Conservation (phyloP, 441 rosid genomes). For the Adansonia madagascariensis region DNA sequence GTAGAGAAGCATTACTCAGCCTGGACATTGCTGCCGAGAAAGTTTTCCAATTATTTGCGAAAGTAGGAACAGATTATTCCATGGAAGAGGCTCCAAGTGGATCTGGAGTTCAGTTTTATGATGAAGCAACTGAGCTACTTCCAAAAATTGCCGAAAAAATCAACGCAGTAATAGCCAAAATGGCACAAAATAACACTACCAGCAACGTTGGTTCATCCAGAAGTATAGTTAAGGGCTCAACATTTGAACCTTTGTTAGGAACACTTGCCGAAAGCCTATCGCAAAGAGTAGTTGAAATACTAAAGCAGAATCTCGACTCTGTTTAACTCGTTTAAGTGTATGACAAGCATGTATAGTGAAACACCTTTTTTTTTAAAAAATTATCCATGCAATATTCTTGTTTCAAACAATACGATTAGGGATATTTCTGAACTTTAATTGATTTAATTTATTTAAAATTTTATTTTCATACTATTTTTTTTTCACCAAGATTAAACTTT, state of each 20-base stretch:
- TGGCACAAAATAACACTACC: constrained; percentile 31
- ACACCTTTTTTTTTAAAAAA: not conserved
- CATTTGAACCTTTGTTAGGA: constrained; percentile 37
- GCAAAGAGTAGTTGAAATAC: constrained; percentile 12
- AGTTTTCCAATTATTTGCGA: constrained; percentile 8
- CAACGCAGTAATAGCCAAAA: constrained; percentile 43
- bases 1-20: constrained; percentile 53
- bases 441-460: too few species aligned
- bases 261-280: constrained; percentile 27
- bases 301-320: constrained; percentile 9
- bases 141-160: constrained; percentile 58
- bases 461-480: too few species aligned
- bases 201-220: constrained; percentile 22
- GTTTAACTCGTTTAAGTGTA: not conserved
- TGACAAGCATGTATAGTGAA: not conserved
- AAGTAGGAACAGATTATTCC: constrained; percentile 34
- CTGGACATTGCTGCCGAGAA: constrained; percentile 19
- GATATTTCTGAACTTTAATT: too few species aligned
- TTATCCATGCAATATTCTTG: not conserved
- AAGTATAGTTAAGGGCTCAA: constrained; percentile 30
- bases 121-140: constrained; percentile 56
- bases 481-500: too few species aligned
- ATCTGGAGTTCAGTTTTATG: constrained; percentile 41
- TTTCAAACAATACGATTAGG: not conserved
- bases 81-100: constrained; percentile 41